Percentiles rank a stretch among this genome's conserved stretches.
These are phyloP conservation scores for Citrus hindsii DNA, from an alignment of 345 rosid genomes.

Conservation along the genomic window DNA sequence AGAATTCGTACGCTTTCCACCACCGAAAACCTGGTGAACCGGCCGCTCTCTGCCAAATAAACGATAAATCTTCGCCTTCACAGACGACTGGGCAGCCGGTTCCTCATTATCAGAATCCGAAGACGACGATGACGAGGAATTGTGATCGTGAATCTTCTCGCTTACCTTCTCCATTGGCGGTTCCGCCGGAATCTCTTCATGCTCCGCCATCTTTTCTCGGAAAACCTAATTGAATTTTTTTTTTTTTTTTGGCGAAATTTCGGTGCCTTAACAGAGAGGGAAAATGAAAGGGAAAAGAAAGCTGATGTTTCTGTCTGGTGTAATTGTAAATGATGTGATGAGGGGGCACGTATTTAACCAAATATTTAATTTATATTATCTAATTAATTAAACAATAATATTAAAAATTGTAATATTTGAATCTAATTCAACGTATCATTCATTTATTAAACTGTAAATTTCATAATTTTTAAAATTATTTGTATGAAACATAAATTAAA, in stretches of 20 bases:
- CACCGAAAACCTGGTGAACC: conserved; percentile 76
- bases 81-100: conserved; percentile 42
- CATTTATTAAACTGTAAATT: no score
- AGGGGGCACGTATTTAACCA: not conserved
- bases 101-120: conserved; percentile 61
- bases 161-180: conserved; percentile 39
- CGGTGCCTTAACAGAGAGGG: not conserved
- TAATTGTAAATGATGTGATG: no score
- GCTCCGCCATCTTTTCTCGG: conserved; percentile 37
- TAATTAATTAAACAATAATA: no score
- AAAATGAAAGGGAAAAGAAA: not conserved
- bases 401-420: no score
- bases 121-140: conserved; percentile 54
- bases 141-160: conserved; percentile 47
- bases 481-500: no score
- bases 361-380: no score
- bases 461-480: no score
- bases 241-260: not conserved
- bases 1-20: conserved; percentile 71
- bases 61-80: conserved; percentile 59
- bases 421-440: no score
- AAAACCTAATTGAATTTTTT: conserved; percentile 5
- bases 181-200: conserved; percentile 36
- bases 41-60: conserved; percentile 79
- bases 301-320: not conserved